Base-by-base conservation (phyloP, 108 stramenopile species). In the Aurantiochytrium sp. region DNA sequence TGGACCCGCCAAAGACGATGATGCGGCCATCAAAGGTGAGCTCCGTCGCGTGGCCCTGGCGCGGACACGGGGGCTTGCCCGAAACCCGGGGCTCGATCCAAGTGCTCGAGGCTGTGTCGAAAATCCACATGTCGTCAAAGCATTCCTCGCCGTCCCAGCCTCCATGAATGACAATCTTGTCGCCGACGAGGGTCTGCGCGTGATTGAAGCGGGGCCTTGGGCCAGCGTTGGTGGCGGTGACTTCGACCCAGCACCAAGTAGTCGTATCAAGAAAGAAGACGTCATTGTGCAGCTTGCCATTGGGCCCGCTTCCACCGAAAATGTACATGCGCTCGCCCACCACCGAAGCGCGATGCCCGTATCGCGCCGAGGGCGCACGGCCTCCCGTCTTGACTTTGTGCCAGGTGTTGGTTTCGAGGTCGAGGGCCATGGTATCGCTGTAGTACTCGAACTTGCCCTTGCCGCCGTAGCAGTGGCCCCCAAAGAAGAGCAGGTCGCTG, bases 151-250 rank as follows among this genome's bases (percentile, higher is more conserved):
- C 94, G 85, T 94, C 90, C 94, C 94, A 94, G 19, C 94, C 94
- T 19, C 94, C 94, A 39, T 92, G 92, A 24, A 94, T 54, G 4
- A 93, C 94, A 27, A 94, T 90, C 55, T 94, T 94, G 73, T 92
- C 87, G 4, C 93, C 94, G 4, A 94, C 93, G 8, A 91, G 87
- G 17, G 87, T 69, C 27, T 90, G 87, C 4, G 91, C 92, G 39
- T 93, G 92, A 86, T 89, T 87, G 54, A 94, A 93, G 30, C 93
- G 89, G 39, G 85, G 50, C 37, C 85, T 55, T 15, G 94, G 94
- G 21, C 91, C 90, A 2, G 86, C 68, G 17, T 90, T 87, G 17
- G 92, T 91, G 12, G 87, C 69, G 17, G 92, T 87, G 19, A 94
- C 88, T 4, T 90, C 89, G 4, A 91, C 89, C 94, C 94, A 94